Base-by-base conservation (phyloP, 768 basidiomycete species). In the Mycena rebaudengoi region DNA sequence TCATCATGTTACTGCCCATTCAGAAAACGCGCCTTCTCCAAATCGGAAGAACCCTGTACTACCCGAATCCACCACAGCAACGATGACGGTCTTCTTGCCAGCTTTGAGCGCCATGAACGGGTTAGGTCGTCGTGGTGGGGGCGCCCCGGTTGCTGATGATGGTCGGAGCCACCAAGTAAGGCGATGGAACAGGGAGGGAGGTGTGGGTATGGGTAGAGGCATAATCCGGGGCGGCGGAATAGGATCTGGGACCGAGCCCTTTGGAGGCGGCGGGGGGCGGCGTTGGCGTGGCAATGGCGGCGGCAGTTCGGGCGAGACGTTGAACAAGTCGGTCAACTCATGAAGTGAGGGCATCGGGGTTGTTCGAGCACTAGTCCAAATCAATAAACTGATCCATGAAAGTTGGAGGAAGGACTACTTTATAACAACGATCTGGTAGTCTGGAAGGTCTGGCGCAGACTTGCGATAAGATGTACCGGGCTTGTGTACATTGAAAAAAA, bases 401-500 rank as follows among this genome's bases (percentile, higher is more conserved):
- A 44, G 54, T 7, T 21, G n/a, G 45, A 33, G 37, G 30, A 16
- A 79, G 89, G 14, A 50, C 69, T 66, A 97, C 96, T 96, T 88
- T 59, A 98, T 83, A 2, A 96, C 91, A 1, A 93, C 92, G 20
- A 98, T 78, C 51, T 89, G 85, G 76, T 95, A 99, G 75, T 98
- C 95, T 3, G 96, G 95, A 1, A 84, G 81, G 7, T 90, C 88
- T 6, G 91, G 92, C 1, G 85, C 78, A 0, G 88, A 91, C 78
- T 90, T 94, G 73, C 87, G 90, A 79, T 89, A 97, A 8, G 91
- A 83, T 0, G 94, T 94, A 7, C 88, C 88, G 2, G 97, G 97
- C 71, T 97, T 98, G 80, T 96, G 97, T 5, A 95, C 81, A 70
- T 98, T 91, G 76, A 84, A 99, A 78, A 98, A 98, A 4, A 94